A percentile compares a stretch with the other conserved stretches of the same genome.
Evolutionary conservation across 192 early-diverging fungal species (phyloP).

Genomic region (Backusella liffmaniae): DNA sequence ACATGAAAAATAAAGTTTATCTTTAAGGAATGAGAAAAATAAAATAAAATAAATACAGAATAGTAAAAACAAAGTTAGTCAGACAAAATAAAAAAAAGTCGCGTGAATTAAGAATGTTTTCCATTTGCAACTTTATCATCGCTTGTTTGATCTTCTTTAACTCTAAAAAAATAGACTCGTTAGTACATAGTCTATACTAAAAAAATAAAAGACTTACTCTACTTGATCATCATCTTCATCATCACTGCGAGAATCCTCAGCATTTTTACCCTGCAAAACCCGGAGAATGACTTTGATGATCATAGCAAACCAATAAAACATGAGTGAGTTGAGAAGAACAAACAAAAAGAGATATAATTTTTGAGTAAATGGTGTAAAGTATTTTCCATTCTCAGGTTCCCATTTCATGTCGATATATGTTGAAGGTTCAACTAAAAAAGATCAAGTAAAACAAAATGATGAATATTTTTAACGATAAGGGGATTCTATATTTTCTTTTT

Average conservation of each 20-base stretch:
- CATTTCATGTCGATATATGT: conserved; percentile 58
- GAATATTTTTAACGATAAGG: neutral
- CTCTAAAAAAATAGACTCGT: conserved; percentile 4
- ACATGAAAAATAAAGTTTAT: neutral
- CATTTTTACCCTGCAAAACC: conserved; percentile 55
- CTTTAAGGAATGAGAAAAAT: conserved; percentile 7
- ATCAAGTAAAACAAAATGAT: neutral
- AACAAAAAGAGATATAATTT: conserved; percentile 60
- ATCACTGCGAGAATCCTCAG: conserved; percentile 71
- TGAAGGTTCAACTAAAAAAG: conserved; percentile 34
- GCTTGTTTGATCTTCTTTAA: neutral
- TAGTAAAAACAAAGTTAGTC: neutral
- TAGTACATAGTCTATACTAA: neutral
- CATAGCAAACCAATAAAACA: conserved; percentile 79
- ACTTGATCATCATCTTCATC: conserved; percentile 24
- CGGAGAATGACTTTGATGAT: conserved; percentile 63
- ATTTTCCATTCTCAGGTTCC: conserved; percentile 56
- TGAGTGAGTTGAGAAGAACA: conserved; percentile 59
- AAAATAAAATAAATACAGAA: conserved; percentile 7
- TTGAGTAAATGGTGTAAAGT: conserved; percentile 45
- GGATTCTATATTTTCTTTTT: neutral
- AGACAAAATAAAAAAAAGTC: neutral
- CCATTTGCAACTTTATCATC: conserved; percentile 4
- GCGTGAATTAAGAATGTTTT: conserved; percentile 8
- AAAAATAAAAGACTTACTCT: neutral